A percentile compares a stretch with the other conserved stretches of the same genome.
These are phyloP conservation scores for Populus hybrid DNA, from an alignment of 441 rosid genomes.

Conservation along the genomic window DNA sequence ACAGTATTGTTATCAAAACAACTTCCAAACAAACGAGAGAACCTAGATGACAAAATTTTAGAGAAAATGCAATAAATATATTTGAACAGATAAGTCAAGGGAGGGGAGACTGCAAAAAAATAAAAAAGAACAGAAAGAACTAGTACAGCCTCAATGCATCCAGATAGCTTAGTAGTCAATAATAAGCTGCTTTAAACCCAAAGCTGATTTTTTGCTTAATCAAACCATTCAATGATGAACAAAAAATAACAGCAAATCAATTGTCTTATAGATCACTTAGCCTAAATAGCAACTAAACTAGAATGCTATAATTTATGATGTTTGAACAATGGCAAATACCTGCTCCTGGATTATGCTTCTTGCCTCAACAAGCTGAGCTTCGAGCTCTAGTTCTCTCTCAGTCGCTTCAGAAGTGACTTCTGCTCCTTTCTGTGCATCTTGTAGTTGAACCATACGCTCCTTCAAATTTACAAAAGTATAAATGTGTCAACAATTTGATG, in stretches of 20 bases:
- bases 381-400: constrained; percentile 98
- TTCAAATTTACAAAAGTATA: constrained; percentile 25
- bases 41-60: neutral
- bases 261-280: neutral
- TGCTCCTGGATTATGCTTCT: constrained; percentile 98
- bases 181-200: neutral
- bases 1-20: neutral
- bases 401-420: constrained; percentile 95
- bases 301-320: neutral
- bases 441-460: constrained; percentile 92
- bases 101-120: neutral
- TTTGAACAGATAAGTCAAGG: neutral
- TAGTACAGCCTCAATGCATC: neutral
- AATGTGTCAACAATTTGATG: neutral
- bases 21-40: neutral
- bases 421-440: constrained; percentile 88
- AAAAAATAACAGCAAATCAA: neutral
- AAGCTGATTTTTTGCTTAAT: neutral
- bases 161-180: neutral
- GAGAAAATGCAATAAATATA: neutral
- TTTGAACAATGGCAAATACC: constrained; percentile 35
- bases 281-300: neutral
- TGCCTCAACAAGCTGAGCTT: constrained; percentile 98
- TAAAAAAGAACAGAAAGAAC: too few species aligned
- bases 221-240: neutral